Base-by-base conservation (phyloP, 768 basidiomycete species). In the Leccinum ochraceum region DNA sequence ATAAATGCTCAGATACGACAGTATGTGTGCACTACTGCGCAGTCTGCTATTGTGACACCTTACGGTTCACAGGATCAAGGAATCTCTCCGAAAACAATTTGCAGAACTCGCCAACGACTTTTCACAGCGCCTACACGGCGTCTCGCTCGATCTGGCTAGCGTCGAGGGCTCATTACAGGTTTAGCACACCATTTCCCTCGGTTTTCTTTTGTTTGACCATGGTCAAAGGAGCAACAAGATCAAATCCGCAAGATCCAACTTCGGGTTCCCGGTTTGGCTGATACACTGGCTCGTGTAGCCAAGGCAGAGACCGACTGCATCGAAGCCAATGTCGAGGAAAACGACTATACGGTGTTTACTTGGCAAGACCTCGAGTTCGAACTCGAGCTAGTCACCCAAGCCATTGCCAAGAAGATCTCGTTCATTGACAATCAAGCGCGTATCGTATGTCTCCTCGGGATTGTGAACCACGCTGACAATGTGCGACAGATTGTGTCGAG, bases 391-490 rank as follows among this genome's bases (percentile, higher is more conserved):
- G 81, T 96, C 22, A 83, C 87, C 49, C 89, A 90, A 67, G 89
- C 87, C 39, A 83, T 97, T 20, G 81, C 82, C 22, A 94, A 93
- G 81, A 94, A 97, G 80, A 85, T 95, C n/a, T 85, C 89, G 0
- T 98, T 98, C 73, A 90, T 97, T 57, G 95, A 98, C 67, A 98
- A 98, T 73, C 96, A 98, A 82, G 95, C 88, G 61, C 46, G 56
- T 53, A 30, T n/a, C 46, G 55, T 53, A 32, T n/a, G 51, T 17
- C 26, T 30, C 56, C 22, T 17, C 5, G 16, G 44, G 44, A 48
- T 42, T 24, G 56, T 66, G 26, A 60, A 20, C 6, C 17, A 53
- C 22, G 54, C 64, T 67, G 59, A 71, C 44, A 50, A 50, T 44
- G 32, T 17, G 30, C 28, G 24, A 36, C 66, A 98, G 94, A 92